Base-by-base conservation (phyloP, 148 eudicot species). In the Euryodendron excelsum region DNA sequence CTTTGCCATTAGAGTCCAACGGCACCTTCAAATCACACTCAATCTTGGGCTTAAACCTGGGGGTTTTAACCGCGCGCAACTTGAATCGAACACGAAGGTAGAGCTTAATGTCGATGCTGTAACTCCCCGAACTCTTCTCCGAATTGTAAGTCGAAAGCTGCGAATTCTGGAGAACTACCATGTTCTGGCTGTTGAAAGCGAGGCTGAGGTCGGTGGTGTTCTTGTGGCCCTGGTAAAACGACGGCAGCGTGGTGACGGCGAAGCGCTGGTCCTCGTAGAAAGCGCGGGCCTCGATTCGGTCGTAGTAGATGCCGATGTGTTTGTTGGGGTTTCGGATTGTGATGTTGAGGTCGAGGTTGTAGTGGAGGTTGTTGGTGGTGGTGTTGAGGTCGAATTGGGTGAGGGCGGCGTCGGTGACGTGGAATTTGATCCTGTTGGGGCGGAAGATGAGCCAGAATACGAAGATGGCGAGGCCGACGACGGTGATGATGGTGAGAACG, bases 301-400 rank as follows among this genome's bases (percentile, higher is more conserved):
- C 95, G 78, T 93, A 93, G 86, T 93, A 93, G 36, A 93, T 82
- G 0, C 92, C 89, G 64, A 93, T 82, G 59, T 85, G 90, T 8
- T 64, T 76, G 83, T 92, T 94, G 0, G 98, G 98, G 85, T 94
- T 94, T 0, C 98, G 88, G 20, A 86, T 81, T 52, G 86, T 84
- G 81, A 94, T 74, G 33, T 87, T 94, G 34, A 94, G 79, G 11
- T 89, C 85, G 0, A 94, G 89, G 53, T 94, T 69, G 91, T 86
- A 94, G 79, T 71, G 69, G 12, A 94, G 89, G 9, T 81, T 85
- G 84, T 82, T 76, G 89, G 72, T 81, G 64, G 76, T 13, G 56
- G 73, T 56, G 56, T 79, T 71, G 81, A 87, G 78, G 80, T 81
- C 81, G 88, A 94, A 94, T 23, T 87, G 75, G 34, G 90, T 84